Evolutionary conservation across 257 asterid species (phyloP).

Genomic region (Datura wrightii): DNA sequence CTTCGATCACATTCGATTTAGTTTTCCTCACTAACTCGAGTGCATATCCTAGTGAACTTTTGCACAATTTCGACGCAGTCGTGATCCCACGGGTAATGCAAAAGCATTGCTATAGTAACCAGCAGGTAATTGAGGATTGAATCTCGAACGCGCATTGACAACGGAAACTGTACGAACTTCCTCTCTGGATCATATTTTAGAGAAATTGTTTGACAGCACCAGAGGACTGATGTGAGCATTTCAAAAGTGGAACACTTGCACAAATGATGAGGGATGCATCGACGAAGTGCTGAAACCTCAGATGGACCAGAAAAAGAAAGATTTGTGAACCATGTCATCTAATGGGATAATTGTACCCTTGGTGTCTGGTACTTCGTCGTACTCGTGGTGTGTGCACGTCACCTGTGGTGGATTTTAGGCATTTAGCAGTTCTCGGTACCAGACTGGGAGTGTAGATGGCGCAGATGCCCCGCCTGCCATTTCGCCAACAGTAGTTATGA

Average conservation of each 20-base stretch:
- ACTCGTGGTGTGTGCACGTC: constrained; percentile 53
- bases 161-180: constrained; percentile 37
- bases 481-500: constrained; percentile 63
- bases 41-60: constrained; percentile 40
- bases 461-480: constrained; percentile 55
- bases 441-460: constrained; percentile 57
- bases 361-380: constrained; percentile 56
- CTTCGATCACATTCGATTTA: constrained; percentile 37
- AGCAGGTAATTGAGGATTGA: constrained; percentile 32
- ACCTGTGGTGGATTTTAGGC: constrained; percentile 56
- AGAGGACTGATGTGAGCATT: constrained; percentile 43
- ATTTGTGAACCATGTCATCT: constrained; percentile 50
- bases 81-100: constrained; percentile 42
- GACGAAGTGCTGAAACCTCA: constrained; percentile 57
- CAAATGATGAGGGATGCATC: constrained; percentile 46
- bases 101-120: constrained; percentile 50
- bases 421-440: constrained; percentile 60
- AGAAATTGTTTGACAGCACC: constrained; percentile 45
- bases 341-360: constrained; percentile 53
- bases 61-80: constrained; percentile 38
- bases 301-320: constrained; percentile 57
- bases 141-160: constrained; percentile 38
- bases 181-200: constrained; percentile 43
- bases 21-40: constrained; percentile 40
- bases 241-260: constrained; percentile 46